These are phyloP conservation scores for Talaromyces islandicus DNA, from an alignment of 2,329 filamentous ascomycete species.

Conservation along the genomic window DNA sequence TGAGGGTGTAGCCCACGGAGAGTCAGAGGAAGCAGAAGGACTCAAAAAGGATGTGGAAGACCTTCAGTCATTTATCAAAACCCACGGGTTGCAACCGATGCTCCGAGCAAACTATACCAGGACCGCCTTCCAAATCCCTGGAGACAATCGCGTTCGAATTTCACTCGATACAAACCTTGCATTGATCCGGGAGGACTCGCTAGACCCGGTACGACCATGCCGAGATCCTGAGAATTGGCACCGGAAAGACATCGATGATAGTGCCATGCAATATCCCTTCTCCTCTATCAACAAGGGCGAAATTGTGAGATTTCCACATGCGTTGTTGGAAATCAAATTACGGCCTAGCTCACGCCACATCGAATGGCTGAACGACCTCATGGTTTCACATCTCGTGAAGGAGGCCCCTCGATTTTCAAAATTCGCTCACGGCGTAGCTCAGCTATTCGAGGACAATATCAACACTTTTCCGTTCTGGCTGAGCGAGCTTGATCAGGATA, in stretches of 20 bases:
- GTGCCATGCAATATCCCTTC: constrained; percentile 81
- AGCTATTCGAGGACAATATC: constrained; percentile 90
- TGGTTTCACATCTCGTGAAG: constrained; percentile 87
- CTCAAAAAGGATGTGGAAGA: constrained; percentile 68
- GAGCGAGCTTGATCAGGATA: constrained; percentile 83
- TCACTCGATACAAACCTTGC: constrained; percentile 89
- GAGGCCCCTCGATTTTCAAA: constrained; percentile 89
- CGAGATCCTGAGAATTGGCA: constrained; percentile 88
- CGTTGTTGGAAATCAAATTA: constrained; percentile 87
- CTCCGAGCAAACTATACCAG: constrained; percentile 89
- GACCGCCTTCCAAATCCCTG: constrained; percentile 93
- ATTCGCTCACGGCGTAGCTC: constrained; percentile 88
- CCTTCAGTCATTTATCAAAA: constrained; percentile 73
- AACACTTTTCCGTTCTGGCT: constrained; percentile 97
- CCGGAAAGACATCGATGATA: constrained; percentile 78
- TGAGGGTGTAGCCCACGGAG: constrained; percentile 64
- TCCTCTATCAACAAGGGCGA: constrained; percentile 82
- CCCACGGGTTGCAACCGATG: constrained; percentile 73
- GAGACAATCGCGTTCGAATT: constrained; percentile 83
- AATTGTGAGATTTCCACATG: constrained; percentile 83
- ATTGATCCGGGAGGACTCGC: constrained; percentile 68
- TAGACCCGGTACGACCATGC: constrained; percentile 80
- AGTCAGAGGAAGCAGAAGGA: constrained; percentile 58
- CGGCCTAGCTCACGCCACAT: constrained; percentile 58
- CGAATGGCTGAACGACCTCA: constrained; percentile 85